Base-by-base conservation (phyloP, 768 basidiomycete genomes). In the Mycena rebaudengoi region DNA sequence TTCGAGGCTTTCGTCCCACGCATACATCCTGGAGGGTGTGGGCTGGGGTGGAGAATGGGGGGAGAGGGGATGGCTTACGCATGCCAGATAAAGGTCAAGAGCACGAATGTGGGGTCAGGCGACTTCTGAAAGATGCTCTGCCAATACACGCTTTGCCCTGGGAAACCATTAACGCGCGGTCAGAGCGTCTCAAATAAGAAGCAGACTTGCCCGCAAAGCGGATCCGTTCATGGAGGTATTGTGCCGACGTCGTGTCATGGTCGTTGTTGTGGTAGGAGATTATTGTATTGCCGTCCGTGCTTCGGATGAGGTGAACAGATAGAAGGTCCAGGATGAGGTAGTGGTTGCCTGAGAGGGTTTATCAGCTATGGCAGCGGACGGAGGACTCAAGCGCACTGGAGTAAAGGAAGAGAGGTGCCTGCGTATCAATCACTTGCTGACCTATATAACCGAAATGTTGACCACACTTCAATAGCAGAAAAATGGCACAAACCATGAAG, bases 1-100 rank as follows among this genome's bases (percentile, higher is more conserved):
- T 64, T 88, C 87, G 4, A 88, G 70, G 0, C 86, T 80, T 69
- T 88, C 82, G 61, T 89, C 87, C 86, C 86, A 89, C 0, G 84
- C 83, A 66, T 88, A 89, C 61, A 88, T 46, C 20, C 62, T 58
- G n/a, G 10, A 18, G 12, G n/a, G n/a, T n/a, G n/a, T n/a, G n/a
- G n/a, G n/a, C n/a, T n/a, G n/a, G n/a, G n/a, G n/a, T n/a, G n/a
- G n/a, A n/a, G n/a, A n/a, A n/a, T n/a, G n/a, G 33, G 18, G 33
- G 25, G 20, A 28, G 18, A 43, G 13, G 4, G 21, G 30, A 33
- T 16, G n/a, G 40, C 62, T n/a, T 39, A 64, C 4, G 86, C 83
- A 51, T 88, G 85, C 88, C 87, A 88, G 30, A 88, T 72, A 39
- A 82, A 80, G 8, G 84, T 79, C 23, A 89, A 69, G 26, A 88